Base-by-base conservation (phyloP, 345 rosid species). In the Toxicodendron radicans region DNA sequence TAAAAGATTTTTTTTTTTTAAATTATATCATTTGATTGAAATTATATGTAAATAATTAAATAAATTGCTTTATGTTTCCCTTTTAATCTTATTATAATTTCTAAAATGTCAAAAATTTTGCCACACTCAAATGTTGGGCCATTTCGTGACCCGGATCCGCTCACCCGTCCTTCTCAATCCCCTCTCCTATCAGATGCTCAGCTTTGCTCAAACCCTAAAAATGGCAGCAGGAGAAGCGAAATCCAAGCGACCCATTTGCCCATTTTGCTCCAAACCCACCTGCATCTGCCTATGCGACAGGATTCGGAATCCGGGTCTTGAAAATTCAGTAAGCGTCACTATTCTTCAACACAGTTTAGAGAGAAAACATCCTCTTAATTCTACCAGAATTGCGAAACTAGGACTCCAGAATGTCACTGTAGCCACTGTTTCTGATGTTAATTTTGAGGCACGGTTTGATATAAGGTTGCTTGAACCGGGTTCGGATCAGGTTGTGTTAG, bases 331-430 rank as follows among this genome's bases (percentile, higher is more conserved):
- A n/a, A 82, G 80, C 72, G 78, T 94, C 38, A 89, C 91, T 76
- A 85, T 94, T 23, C 97, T 94, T 62, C 97, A 94, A 71, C 95
- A 94, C 69, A 85, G 86, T 64, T 83, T 85, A 70, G 97, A 94
- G 83, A 83, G 70, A 21, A 92, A 87, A 14, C 95, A 94, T 79
- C 93, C 92, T 0, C 90, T 94, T 73, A 94, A 94, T 80, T 89
- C 95, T 56, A 72, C 91, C 54, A 82, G 92, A 52, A 91, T 94
- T 68, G 93, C 90, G 43, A 94, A 71, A 71, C 67, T 91, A 59
- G 98, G 97, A 63, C 87, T 94, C 79, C 81, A 71, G 74, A 89
- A 92, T 73, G 82, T 92, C 53, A 68, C 61, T 65, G 75, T 89
- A 4, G 79, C 79, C 30, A 79, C 87, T 7, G 95, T 91, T 76